Base-by-base conservation (phyloP, 2,329 filamentous ascomycete species). In the Stachybotrys chartarum region DNA sequence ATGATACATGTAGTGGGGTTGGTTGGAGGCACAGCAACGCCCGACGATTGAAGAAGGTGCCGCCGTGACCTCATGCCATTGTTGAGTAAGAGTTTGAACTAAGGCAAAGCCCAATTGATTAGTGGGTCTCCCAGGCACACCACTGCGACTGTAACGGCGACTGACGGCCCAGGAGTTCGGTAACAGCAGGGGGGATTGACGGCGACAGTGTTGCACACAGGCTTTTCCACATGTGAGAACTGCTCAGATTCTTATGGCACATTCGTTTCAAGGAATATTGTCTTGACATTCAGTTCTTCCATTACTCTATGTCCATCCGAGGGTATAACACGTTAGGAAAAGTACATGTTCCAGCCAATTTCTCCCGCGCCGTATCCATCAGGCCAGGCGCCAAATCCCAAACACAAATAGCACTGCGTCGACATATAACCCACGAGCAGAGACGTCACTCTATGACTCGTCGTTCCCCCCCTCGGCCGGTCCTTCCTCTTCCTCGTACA, bases 401-500 rank as follows among this genome's bases (percentile, higher is more conserved):
- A 47, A 47, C 16, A 44, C 53, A 44, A 57, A 30, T 51, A 51
- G 24, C 24, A 24, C 24, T 24, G 52, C 32, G 39, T 42, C 51
- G 52, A 54, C 54, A 57, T 47, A 39, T 48, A 32, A 56, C 50
- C 45, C 35, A 10, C 14, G 35, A 48, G 35, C 4, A 55, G 59
- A 47, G 53, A 51, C 11, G 44, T 53, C 51, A 50, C 42, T 59
- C 61, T 63, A 65, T 54, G 58, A 59, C 45, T 51, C 44, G 30
- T 51, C 18, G 59, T 61, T 54, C 42, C 55, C 55, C n/a, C 55
- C 48, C 50, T 54, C 39, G 50, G 17, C 45, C 45, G 30, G 51
- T 50, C 56, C 60, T 57, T 58, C 64, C 30, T 63, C 70, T 16
- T 91, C 85, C 56, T 94, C 89, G 62, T 84, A 89, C 50, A 97